Percentiles rank a stretch among this genome's conserved stretches.
Evolutionary conservation across 2,329 filamentous ascomycete genomes (phyloP).

Genomic region (Metarhizium rileyi): DNA sequence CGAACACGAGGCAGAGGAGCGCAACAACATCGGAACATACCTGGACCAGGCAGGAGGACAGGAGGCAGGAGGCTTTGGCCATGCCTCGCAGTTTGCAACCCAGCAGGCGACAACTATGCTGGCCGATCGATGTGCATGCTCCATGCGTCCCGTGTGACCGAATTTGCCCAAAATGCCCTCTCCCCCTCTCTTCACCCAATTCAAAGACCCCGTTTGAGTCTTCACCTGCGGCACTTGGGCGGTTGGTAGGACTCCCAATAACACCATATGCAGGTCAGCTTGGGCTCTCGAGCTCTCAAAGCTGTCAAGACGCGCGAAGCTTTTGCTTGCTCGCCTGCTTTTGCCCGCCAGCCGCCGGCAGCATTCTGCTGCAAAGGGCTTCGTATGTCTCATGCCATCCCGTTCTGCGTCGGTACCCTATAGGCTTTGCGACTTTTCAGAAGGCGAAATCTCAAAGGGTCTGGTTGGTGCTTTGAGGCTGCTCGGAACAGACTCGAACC

Average conservation of each 20-base stretch:
- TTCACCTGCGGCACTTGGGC: not conserved
- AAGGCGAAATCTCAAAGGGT: not conserved
- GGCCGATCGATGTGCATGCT: no score
- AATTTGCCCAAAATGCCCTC: not conserved
- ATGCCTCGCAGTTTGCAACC: not conserved
- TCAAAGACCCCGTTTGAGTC: not conserved
- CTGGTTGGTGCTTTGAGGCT: not conserved
- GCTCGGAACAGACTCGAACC: not conserved
- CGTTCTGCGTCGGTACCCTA: not conserved
- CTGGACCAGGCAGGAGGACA: no score
- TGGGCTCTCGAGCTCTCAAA: no score
- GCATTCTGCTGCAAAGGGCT: not conserved
- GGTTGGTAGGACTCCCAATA: not conserved
- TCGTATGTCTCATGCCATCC: not conserved
- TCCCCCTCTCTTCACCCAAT: not conserved
- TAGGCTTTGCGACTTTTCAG: not conserved
- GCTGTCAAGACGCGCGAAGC: no score
- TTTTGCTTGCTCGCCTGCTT: no score
- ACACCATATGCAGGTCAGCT: not conserved
- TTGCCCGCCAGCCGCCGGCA: no score
- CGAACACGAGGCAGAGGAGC: no score
- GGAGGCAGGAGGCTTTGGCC: not conserved
- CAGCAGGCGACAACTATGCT: not conserved
- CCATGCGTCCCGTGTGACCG: not conserved
- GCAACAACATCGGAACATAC: not conserved